Evolutionary conservation across 2,329 filamentous ascomycete species (phyloP).

Genomic region (Fusarium goolgardi): DNA sequence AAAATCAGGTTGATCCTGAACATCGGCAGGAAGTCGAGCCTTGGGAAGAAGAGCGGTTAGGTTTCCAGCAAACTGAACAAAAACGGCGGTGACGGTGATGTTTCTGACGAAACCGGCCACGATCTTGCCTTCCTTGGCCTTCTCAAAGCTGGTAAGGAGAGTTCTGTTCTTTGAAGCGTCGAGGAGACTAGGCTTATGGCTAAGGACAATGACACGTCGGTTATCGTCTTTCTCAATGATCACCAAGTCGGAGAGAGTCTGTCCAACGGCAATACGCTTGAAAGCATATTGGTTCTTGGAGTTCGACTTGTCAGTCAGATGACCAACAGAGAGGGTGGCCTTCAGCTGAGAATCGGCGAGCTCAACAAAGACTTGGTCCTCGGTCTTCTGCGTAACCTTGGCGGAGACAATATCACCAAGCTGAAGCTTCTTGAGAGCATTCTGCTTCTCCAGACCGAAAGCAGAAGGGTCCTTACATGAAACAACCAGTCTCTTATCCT

Average conservation of each 20-base stretch:
- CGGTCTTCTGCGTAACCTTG: conserved; percentile 83
- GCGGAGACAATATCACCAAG: conserved; percentile 81
- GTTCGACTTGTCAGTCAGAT: conserved; percentile 85
- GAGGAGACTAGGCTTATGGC: conserved; percentile 85
- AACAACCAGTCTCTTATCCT: conserved; percentile 78
- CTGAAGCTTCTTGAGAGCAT: conserved; percentile 77
- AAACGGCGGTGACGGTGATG: conserved; percentile 82
- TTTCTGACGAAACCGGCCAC: conserved; percentile 87
- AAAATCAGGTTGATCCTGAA: conserved; percentile 76
- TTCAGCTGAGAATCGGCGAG: conserved; percentile 79
- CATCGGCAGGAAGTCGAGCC: conserved; percentile 78
- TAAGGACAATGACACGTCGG: conserved; percentile 79
- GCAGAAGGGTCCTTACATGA: conserved; percentile 91
- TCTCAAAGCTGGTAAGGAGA: conserved; percentile 77
- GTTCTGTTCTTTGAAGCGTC: conserved; percentile 78
- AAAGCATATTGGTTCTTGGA: conserved; percentile 81
- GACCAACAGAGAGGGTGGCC: conserved; percentile 79
- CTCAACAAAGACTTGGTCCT: conserved; percentile 81
- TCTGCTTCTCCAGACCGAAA: conserved; percentile 80
- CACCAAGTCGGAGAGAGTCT: conserved; percentile 83
- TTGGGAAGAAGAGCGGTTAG: conserved; percentile 84
- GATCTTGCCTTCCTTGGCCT: conserved; percentile 74
- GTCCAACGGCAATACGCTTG: conserved; percentile 85
- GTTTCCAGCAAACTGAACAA: conserved; percentile 86
- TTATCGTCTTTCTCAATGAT: conserved; percentile 87